Base-by-base conservation (phyloP, 192 early-diverging fungal species). In the Coemansia sp. region DNA sequence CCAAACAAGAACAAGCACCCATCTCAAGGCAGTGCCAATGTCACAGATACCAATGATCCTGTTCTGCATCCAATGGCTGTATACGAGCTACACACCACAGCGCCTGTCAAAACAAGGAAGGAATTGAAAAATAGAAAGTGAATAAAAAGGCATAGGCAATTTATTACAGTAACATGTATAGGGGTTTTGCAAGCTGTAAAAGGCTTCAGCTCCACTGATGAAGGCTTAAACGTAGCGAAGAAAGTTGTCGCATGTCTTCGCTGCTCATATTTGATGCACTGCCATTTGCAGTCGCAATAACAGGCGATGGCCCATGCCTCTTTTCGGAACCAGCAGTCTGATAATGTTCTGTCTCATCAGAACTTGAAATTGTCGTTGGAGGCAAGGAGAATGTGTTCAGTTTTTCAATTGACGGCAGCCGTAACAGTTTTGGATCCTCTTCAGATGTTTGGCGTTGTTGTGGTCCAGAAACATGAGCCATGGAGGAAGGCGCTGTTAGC, bases 161-260 rank as follows among this genome's bases (percentile, higher is more conserved):
- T 25, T 25, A 25, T 25, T 25, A 25, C 25, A 57, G 25, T 5
- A 17, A 57, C 14, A 57, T 5, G 5, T n/a, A 14, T 57, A 38
- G 38, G 13, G 22, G 0, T 57, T 37, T 10, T 22, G 10, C 4
- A 13, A 45, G 43, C 13, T 45, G 43, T 45, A 45, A 45, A 45
- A 12, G 4, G 7, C 43, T 13, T 13, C 43, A 63, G 16, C 50
- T 40, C 56, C 48, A 71, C 40, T 71, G 69, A 57, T 79, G 71
- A 56, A 79, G 72, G 53, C 72, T 71, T 53, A 72, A 56, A 13
- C 79, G 69, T 49, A 81, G 50, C 32, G 79, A 71, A 11, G 79
- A 73, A 39, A 81, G 70, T 54, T 76, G 79, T 43, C 79, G 69
- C 67, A 76, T 69, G 38, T 81, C 79, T 50, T 81, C 79, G 61